These are phyloP conservation scores for Beauveria caledonica DNA, from an alignment of 2,329 filamentous ascomycete genomes.

Conservation along the genomic window DNA sequence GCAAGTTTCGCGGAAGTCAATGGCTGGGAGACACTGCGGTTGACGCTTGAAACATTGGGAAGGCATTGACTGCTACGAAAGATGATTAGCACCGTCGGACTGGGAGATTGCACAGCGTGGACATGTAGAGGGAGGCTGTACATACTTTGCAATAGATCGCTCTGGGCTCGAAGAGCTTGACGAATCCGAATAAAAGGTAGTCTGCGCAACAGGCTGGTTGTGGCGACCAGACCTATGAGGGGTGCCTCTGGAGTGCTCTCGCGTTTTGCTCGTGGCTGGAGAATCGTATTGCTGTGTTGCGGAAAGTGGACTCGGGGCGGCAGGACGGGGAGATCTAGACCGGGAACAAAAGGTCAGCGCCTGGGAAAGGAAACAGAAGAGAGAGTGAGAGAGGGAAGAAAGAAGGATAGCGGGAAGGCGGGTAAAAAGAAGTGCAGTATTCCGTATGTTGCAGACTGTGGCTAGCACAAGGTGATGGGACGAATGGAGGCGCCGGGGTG, in stretches of 20 bases:
- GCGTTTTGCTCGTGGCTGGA: constrained; percentile 23
- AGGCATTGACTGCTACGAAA: constrained; percentile 19
- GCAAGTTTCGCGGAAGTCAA: constrained; percentile 29
- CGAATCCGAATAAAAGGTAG: constrained; percentile 30
- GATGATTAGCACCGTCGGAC: neutral
- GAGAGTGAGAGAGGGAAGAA: neutral
- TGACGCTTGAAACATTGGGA: constrained; percentile 38
- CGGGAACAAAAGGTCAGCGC: constrained; percentile 13
- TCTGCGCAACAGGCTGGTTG: constrained; percentile 17
- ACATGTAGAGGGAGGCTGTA: neutral
- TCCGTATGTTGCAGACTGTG: neutral
- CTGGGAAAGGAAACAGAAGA: neutral
- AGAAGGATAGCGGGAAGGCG: neutral
- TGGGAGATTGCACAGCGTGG: neutral
- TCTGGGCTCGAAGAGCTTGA: constrained; percentile 27
- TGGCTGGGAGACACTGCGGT: constrained; percentile 35
- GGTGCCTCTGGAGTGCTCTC: constrained; percentile 19
- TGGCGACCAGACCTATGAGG: neutral
- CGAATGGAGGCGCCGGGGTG: neutral
- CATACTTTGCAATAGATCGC: constrained; percentile 24
- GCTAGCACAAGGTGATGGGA: neutral
- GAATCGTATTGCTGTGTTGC: constrained; percentile 19
- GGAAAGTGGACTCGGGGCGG: constrained; percentile 42
- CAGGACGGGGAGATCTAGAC: constrained; percentile 39
- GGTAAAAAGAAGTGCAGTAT: neutral